A percentile compares a stretch with the other conserved stretches of the same genome.
phyloP scores from a whole-genome alignment of 768 basidiomycete genomes.

The Filobasidium wieringae region DNA sequence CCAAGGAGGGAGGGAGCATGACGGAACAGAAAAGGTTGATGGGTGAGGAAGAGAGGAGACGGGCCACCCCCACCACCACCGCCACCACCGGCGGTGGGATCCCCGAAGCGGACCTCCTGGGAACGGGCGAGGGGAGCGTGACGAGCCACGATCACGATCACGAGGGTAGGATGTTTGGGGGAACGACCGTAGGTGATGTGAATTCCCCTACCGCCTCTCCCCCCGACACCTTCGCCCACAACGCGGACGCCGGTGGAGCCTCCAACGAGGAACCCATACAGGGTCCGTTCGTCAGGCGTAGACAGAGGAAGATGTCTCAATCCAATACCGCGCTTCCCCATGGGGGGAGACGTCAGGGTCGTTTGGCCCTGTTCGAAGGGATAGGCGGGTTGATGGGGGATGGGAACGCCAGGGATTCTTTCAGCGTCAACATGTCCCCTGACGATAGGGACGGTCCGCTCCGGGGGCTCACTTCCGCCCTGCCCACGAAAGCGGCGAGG shows the following conservation, averaged over 20 bases:
- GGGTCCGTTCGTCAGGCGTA: constrained; percentile 40
- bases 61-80: background rate
- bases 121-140: background rate
- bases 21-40: background rate
- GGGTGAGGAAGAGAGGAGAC: background rate
- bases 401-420: constrained; percentile 1
- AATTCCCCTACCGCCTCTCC: background rate
- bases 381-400: constrained; percentile 40
- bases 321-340: constrained; percentile 47
- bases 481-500: constrained; percentile 25
- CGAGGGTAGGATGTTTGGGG: constrained; percentile 5
- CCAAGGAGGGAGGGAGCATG: background rate
- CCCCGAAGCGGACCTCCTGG: background rate
- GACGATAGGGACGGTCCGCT: constrained; percentile 16
- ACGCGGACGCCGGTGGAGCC: too few relatives aligned
- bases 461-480: constrained; percentile 6
- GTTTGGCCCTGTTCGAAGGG: constrained; percentile 81
- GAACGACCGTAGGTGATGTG: constrained; percentile 6
- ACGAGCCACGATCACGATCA: background rate
- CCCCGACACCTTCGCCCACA: too few relatives aligned
- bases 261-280: background rate
- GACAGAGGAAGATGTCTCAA: constrained; percentile 79
- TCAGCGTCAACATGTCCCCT: constrained; percentile 11
- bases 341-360: constrained; percentile 47
- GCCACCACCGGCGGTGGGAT: background rate